Conservation (phyloP, 129 eudicot species). For the Gnaphalium uliginosum region DNA sequence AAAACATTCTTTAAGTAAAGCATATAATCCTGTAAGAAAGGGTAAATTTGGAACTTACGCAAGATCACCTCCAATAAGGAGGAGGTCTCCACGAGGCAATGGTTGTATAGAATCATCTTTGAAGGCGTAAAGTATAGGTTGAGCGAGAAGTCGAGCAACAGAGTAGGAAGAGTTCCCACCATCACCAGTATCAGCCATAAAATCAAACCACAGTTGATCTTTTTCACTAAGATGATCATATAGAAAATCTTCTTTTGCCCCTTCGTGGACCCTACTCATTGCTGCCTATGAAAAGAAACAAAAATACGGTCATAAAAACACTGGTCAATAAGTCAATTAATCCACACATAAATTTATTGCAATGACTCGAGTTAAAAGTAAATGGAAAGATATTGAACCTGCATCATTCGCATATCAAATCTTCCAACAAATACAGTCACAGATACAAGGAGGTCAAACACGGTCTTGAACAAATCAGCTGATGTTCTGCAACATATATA, state of each 20-base stretch:
- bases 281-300: constrained; percentile 59
- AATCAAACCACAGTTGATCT: constrained; percentile 94
- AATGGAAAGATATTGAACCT: constrained; percentile 44
- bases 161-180: constrained; percentile 92
- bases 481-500: constrained; percentile 72
- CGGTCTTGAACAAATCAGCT: constrained; percentile 96
- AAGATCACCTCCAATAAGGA: constrained; percentile 98
- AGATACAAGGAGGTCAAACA: constrained; percentile 92
- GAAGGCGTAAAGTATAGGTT: constrained; percentile 56
- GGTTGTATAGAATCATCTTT: constrained; percentile 35
- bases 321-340: not conserved
- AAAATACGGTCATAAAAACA: constrained; percentile 6
- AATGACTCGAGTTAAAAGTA: not conserved
- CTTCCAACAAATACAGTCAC: constrained; percentile 98
- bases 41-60: constrained; percentile 65
- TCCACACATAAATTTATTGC: not conserved
- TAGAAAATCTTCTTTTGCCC: constrained; percentile 65
- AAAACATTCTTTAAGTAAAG: not conserved
- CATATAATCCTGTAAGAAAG: not conserved
- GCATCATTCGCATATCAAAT: constrained; percentile 99
- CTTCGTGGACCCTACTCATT: constrained; percentile 75
- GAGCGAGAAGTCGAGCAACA: constrained; percentile 92
- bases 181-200: constrained; percentile 99
- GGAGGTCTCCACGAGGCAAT: constrained; percentile 83
- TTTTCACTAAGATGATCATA: constrained; percentile 83